Evolutionary conservation across 2,329 filamentous ascomycete species (phyloP), one percentile per base, ranked within the genome.

Genomic region (Sporothrix globosa): DNA sequence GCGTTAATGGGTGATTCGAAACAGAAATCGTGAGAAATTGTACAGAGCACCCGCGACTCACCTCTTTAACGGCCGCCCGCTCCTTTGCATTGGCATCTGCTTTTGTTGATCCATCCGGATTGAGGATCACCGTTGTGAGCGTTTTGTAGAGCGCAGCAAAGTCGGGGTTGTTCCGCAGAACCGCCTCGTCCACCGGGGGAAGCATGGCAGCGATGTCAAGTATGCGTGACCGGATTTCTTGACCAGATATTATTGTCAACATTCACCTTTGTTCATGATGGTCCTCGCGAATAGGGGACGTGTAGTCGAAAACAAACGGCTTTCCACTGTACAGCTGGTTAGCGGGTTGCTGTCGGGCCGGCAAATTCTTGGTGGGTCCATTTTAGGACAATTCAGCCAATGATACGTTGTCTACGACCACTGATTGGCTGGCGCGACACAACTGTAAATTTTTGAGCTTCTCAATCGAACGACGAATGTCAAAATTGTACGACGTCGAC

Each of bases 91-190:
- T 79, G n/a, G 81, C 79, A 73, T 84, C 81, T n/a, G 82, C 79
- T 75, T 82, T 86, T 1, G 86, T 87, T 10, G 87, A 87, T 2
- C 85, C 87, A 77, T 89, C 85, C 0, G 83, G 78, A 73, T 88
- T 87, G 5, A 90, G 81, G 34, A 89, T 77, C 1, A 81, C 81
- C 1, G 81, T 84, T 7, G 84, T 86, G 60, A 90, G 80, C 14
- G 82, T 85, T 19, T 79, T 81, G 77, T 90, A 87, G 5, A 90
- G 81, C 46, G 81, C 80, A n/a, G 85, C 84, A 74, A 90, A 90
- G 27, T 86, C 82, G 0, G 87, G 87, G 73, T 90, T 90, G 71
- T 81, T 82, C 68, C 83, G 77, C 1, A 90, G 77, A 21, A 90
- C 79, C 0, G 82, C 74, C 10, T 85, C 81, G 24, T 90, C 87